Evolutionary conservation across 371 early-diverging fungal species (phyloP), one percentile per base, ranked within the genome.

Genomic region (Actinomortierella wolfii): DNA sequence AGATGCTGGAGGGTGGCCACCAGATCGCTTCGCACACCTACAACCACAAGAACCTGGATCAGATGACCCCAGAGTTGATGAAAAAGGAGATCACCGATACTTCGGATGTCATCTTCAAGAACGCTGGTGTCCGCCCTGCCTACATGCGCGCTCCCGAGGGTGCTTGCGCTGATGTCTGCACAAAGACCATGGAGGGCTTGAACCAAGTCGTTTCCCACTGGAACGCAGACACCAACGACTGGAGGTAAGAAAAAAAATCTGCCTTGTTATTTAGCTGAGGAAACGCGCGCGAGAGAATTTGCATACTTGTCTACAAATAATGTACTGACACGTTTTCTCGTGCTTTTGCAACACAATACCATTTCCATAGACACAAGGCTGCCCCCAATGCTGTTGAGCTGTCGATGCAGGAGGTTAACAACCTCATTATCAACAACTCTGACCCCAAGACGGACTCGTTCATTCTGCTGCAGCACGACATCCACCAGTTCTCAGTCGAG

Each of bases 11-110:
- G 1, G 61, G 49, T 18, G 80, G 81, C 2, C 82, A 83, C 60
- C 83, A 83, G 54, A 78, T 87, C 68, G 87, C 83, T 2, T 80
- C 81, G 55, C 87, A 87, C 60, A 81, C 85, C 9, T 84, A 79
- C 66, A 65, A 75, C 7, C 90, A 90, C 65, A 55, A 66, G 48
- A 76, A 78, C 56, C 39, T 70, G 42, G 67, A 67, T 42, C 23
- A 20, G 39, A 58, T 66, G 64, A 62, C 64, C 5, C 57, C 23
- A 26, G 69, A 21, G 2, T 26, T 61, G 40, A 58, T 56, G 66
- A 65, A 51, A 55, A 56, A 26, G 26, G 67, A 76, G 67, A 66
- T 68, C 49, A 20, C 47, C 14, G 20, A 23, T 9, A 68, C 64
- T 26, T 57, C 68, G 23, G 66, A 66, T 28, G 24, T 51, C 39